phyloP scores from a whole-genome alignment of 371 early-diverging fungal species.

The Circinella umbellata region DNA sequence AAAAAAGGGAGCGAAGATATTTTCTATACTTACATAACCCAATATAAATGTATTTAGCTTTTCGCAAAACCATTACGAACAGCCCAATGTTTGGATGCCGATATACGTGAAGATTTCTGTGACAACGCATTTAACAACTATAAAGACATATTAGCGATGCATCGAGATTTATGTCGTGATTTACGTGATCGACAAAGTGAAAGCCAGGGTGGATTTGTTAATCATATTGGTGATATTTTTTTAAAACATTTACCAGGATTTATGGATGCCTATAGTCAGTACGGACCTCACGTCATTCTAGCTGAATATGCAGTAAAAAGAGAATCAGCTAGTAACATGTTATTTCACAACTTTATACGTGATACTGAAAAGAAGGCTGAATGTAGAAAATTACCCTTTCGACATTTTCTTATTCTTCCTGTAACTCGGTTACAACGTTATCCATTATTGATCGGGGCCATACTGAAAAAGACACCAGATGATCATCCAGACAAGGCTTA shows the following conservation, averaged over 20 bases:
- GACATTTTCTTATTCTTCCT: slow-evolving; percentile 59
- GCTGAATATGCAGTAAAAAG: slow-evolving; percentile 78
- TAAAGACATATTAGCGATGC: slow-evolving; percentile 68
- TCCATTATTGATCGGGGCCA: slow-evolving; percentile 79
- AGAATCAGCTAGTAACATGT: slow-evolving; percentile 65
- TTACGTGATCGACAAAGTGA: slow-evolving; percentile 69
- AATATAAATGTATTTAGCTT: slow-evolving; percentile 13
- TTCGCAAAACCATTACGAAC: slow-evolving; percentile 28
- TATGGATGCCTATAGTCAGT: slow-evolving; percentile 72
- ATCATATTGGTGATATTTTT: slow-evolving; percentile 85
- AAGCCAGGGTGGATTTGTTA: slow-evolving; percentile 68
- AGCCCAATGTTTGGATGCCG: slow-evolving; percentile 53
- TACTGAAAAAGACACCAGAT: slow-evolving; percentile 80
- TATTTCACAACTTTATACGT: slow-evolving; percentile 73
- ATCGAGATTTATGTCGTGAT: slow-evolving; percentile 66
- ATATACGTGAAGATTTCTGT: slow-evolving; percentile 68
- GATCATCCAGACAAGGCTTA: slow-evolving; percentile 77
- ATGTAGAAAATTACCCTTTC: slow-evolving; percentile 62
- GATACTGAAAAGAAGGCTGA: slow-evolving; percentile 62
- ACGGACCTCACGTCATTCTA: slow-evolving; percentile 83
- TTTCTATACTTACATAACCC: too few relatives aligned
- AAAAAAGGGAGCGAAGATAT: too few relatives aligned
- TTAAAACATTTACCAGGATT: slow-evolving; percentile 65
- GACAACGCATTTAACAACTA: slow-evolving; percentile 82
- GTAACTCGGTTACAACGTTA: slow-evolving; percentile 89